Percentiles rank a stretch among this genome's conserved stretches.
Evolutionary conservation across 305 asterid species (phyloP).

Genomic region (Solanum hybrid): DNA sequence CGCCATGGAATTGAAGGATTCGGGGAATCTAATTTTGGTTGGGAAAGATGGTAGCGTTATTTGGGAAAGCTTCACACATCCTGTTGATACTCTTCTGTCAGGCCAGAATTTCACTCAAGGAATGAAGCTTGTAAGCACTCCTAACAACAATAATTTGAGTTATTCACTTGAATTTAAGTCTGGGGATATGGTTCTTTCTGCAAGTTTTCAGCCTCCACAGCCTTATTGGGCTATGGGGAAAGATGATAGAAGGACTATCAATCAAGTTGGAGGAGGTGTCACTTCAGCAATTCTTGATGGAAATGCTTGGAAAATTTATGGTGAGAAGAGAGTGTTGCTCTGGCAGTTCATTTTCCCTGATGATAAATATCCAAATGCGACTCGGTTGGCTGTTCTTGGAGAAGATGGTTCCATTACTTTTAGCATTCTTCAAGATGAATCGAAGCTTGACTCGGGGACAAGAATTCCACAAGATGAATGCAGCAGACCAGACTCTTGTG

Average conservation of each 20-base stretch:
- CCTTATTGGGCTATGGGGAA: conserved; percentile 69
- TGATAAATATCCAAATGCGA: conserved; percentile 27
- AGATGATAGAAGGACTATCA: conserved; percentile 54
- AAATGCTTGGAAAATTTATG: conserved; percentile 73
- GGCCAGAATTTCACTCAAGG: conserved; percentile 55
- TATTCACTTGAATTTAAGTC: conserved; percentile 65
- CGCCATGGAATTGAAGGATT: conserved; percentile 49
- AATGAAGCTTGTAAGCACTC: conserved; percentile 53
- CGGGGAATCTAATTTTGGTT: conserved; percentile 64
- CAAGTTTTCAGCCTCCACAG: conserved; percentile 47
- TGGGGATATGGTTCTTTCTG: conserved; percentile 65
- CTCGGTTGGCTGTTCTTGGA: conserved; percentile 64
- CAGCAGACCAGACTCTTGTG: conserved; percentile 74
- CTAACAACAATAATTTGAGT: conserved; percentile 42
- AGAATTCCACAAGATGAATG: conserved; percentile 62
- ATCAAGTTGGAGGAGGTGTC: conserved; percentile 33
- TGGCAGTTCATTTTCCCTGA: conserved; percentile 61
- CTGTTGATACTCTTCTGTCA: conserved; percentile 61
- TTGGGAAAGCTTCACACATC: conserved; percentile 84
- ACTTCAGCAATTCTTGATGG: conserved; percentile 27
- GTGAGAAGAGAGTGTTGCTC: conserved; percentile 26
- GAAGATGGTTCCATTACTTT: conserved; percentile 52
- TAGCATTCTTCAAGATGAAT: conserved; percentile 32
- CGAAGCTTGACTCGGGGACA: conserved; percentile 24
- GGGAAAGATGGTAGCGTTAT: conserved; percentile 42